A percentile compares a stretch with the other conserved stretches of the same genome.
These are phyloP conservation scores for Dactylonectria estremocensis DNA, from an alignment of 2,329 filamentous ascomycete species.

Conservation along the genomic window DNA sequence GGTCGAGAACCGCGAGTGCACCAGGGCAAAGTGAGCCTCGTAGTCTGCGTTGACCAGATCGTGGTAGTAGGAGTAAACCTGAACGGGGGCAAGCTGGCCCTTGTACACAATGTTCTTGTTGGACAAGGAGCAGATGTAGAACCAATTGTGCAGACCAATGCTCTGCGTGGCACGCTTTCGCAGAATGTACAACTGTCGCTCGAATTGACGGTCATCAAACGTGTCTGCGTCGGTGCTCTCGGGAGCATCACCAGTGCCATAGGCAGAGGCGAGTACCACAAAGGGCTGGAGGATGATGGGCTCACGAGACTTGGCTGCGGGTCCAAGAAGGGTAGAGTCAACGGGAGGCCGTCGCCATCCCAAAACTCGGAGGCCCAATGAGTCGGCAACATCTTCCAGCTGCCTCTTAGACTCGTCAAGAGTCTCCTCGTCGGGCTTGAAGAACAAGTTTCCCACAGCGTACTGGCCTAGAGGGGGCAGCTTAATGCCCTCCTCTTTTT, in stretches of 20 bases:
- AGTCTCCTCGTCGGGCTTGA: constrained; percentile 95
- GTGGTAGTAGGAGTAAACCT: constrained; percentile 99
- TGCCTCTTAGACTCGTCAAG: constrained; percentile 91
- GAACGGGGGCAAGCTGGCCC: constrained; percentile 92
- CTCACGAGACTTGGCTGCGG: constrained; percentile 93
- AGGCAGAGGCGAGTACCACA: constrained; percentile 88
- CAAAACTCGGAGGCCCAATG: constrained; percentile 88
- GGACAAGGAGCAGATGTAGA: constrained; percentile 95
- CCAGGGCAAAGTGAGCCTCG: constrained; percentile 95
- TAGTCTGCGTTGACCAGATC: constrained; percentile 97
- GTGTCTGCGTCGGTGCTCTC: constrained; percentile 82
- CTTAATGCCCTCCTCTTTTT: constrained; percentile 88
- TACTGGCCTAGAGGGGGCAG: constrained; percentile 93
- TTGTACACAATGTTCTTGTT: constrained; percentile 99
- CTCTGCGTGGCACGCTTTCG: constrained; percentile 96
- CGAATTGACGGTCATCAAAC: constrained; percentile 90
- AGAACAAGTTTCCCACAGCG: constrained; percentile 97
- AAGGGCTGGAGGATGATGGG: constrained; percentile 97
- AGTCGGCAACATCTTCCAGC: constrained; percentile 94
- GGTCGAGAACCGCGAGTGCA: constrained; percentile 97
- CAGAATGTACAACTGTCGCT: constrained; percentile 93
- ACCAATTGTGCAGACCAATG: constrained; percentile 97
- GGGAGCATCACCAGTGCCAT: constrained; percentile 85
- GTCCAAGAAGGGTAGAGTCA: constrained; percentile 93
- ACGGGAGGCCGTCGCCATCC: constrained; percentile 97